These are phyloP conservation scores for Penicillium capsulatum DNA, from an alignment of 2,329 filamentous ascomycete genomes.

Conservation along the genomic window DNA sequence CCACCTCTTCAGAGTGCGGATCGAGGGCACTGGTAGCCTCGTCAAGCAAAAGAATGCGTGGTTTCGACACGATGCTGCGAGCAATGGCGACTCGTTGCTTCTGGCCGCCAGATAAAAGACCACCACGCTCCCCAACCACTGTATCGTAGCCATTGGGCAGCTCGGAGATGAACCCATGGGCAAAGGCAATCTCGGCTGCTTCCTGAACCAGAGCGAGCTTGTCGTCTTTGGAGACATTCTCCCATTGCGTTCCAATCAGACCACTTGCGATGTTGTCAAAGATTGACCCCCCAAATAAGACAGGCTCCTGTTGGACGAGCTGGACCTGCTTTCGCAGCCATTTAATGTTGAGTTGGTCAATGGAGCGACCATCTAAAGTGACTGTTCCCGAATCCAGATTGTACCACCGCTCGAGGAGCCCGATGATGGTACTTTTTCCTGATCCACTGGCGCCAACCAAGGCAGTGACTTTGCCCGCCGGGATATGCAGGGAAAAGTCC, in stretches of 20 bases:
- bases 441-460: constrained; percentile 46
- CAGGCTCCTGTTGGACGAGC: constrained; percentile 65
- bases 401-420: constrained; percentile 44
- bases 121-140: no score
- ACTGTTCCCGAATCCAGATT: constrained; percentile 44
- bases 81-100: constrained; percentile 91
- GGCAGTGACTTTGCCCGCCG: constrained; percentile 35
- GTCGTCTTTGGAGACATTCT: constrained; percentile 27
- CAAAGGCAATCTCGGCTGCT: constrained; percentile 64
- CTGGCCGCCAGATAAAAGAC: constrained; percentile 71
- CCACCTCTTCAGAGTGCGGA: constrained; percentile 79
- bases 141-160: constrained; percentile 44
- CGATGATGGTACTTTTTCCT: constrained; percentile 46
- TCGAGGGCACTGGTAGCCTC: constrained; percentile 85
- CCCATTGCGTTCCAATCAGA: constrained; percentile 40
- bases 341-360: constrained; percentile 58
- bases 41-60: constrained; percentile 77
- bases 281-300: constrained; percentile 64
- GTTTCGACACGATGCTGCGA: constrained; percentile 74
- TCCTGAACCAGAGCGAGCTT: constrained; percentile 53
- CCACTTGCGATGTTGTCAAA: constrained; percentile 61
- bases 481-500: constrained; percentile 30
- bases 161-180: constrained; percentile 63
- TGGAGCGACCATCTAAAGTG: constrained; percentile 50
- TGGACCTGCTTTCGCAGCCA: constrained; percentile 59